Evolutionary conservation across 1,284 basidiomycete genomes (phyloP), one percentile per base, ranked within the genome.

Genomic region (Kwoniella shivajii): DNA sequence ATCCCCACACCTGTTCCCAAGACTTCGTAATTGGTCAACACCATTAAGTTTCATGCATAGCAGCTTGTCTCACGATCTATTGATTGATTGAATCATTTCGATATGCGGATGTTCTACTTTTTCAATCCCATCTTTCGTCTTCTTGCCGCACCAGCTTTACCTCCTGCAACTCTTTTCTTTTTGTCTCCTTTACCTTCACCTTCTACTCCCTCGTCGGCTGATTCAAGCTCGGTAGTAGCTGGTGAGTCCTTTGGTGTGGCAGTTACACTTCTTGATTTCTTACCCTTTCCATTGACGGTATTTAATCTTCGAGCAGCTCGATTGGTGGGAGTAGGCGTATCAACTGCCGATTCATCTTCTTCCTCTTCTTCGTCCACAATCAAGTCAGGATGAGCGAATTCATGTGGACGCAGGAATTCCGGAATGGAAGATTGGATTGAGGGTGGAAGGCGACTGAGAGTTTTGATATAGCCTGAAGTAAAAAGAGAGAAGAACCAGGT

Each of bases 61-160:
- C n/a, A n/a, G n/a, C n/a, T n/a, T n/a, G n/a, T n/a, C n/a, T n/a
- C n/a, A n/a, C n/a, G n/a, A n/a, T n/a, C n/a, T 36, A 14, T 36
- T 4, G n/a, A 13, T n/a, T 13, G 34, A 36, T 10, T 36, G 14
- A 36, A 14, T 26, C 39, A 24, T 20, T 11, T n/a, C 20, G 18
- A 20, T 16, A 26, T 39, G 16, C 34, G 6, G 3, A 3, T 36
- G n/a, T 31, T 31, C 46, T 64, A 73, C 63, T 74, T 72, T 56
- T 74, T 75, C 56, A 67, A 52, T 6, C 41, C 69, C 65, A 74
- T 66, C 64, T 78, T 78, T 56, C 76, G 64, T 57, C 72, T 60
- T 39, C 75, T 64, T 41, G 67, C 67, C 3, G 59, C 76, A 3
- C 66, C 70, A 3, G 74, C 68, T 60, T 75, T 75, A 18, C 74